A percentile compares a stretch with the other conserved stretches of the same genome.
Evolutionary conservation across 345 rosid species (phyloP).

Genomic region (Populus nigra): DNA sequence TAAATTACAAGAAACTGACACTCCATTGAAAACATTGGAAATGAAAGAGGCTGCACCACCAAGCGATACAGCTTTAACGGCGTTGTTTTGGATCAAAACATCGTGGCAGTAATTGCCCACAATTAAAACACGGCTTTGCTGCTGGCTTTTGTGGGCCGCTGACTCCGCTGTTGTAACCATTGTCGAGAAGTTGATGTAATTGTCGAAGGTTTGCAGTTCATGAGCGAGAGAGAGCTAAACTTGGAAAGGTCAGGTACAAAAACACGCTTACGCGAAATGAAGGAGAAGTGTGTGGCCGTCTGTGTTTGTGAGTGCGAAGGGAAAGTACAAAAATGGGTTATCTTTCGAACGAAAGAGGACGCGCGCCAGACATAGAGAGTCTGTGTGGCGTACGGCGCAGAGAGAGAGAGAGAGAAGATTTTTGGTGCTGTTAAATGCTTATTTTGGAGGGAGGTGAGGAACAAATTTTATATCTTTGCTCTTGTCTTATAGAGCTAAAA

Average conservation of each 20-base stretch:
- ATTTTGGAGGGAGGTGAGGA: not conserved
- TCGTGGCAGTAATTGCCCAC: constrained; percentile 96
- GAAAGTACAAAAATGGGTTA: not conserved
- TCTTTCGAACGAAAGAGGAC: constrained; percentile 10
- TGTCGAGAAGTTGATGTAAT: not conserved
- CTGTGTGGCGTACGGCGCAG: not conserved
- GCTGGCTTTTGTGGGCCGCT: not conserved
- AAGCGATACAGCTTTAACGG: constrained; percentile 67
- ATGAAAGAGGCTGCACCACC: constrained; percentile 97
- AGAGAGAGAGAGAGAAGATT: too few relatives aligned
- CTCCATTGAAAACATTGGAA: constrained; percentile 53
- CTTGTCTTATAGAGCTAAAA: not conserved
- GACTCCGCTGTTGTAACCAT: constrained; percentile 10
- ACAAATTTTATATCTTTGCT: too few relatives aligned
- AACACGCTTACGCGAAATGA: not conserved
- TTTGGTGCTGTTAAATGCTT: not conserved
- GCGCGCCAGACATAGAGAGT: constrained; percentile 1
- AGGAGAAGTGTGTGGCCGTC: not conserved
- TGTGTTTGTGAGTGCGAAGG: not conserved
- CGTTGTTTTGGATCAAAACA: constrained; percentile 56
- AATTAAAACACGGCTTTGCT: constrained; percentile 48
- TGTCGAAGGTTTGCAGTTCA: not conserved
- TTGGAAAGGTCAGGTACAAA: not conserved
- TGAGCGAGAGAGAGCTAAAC: not conserved
- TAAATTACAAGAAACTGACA: constrained; percentile 49